phyloP scores from a whole-genome alignment of 306 rosid species.

The Quercus dentata region DNA sequence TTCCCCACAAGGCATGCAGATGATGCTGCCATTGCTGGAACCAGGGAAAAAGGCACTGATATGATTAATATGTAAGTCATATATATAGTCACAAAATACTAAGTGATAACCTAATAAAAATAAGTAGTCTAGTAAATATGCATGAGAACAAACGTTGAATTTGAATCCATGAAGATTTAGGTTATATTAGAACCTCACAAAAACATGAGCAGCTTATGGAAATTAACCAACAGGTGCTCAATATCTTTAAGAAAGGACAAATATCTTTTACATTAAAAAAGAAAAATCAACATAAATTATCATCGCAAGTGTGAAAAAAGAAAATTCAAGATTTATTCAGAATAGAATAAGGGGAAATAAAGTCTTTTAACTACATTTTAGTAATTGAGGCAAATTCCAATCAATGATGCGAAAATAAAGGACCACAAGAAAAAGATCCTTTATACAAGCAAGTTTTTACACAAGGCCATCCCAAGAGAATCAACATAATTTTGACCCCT shows the following conservation, averaged over 20 bases:
- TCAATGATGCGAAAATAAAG: neutral
- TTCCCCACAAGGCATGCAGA: constrained; percentile 79
- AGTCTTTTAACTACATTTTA: neutral
- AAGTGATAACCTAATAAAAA: neutral
- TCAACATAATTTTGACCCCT: neutral
- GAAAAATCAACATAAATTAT: neutral
- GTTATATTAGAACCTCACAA: neutral
- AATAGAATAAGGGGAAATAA: neutral
- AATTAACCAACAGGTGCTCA: neutral
- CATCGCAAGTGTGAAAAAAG: neutral
- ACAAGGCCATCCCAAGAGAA: neutral
- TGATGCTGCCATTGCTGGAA: constrained; percentile 67
- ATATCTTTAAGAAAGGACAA: neutral
- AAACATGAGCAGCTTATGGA: neutral
- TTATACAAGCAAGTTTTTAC: constrained; percentile 17
- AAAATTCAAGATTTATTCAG: neutral
- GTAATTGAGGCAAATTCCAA: neutral
- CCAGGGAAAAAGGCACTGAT: neutral
- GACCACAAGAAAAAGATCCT: neutral
- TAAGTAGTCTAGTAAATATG: neutral
- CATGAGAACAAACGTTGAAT: constrained; percentile 3
- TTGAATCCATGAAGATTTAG: neutral
- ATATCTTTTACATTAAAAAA: neutral
- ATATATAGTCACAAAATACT: neutral
- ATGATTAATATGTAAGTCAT: neutral